phyloP scores from a whole-genome alignment of 345 rosid species.

The Angophora floribunda region DNA sequence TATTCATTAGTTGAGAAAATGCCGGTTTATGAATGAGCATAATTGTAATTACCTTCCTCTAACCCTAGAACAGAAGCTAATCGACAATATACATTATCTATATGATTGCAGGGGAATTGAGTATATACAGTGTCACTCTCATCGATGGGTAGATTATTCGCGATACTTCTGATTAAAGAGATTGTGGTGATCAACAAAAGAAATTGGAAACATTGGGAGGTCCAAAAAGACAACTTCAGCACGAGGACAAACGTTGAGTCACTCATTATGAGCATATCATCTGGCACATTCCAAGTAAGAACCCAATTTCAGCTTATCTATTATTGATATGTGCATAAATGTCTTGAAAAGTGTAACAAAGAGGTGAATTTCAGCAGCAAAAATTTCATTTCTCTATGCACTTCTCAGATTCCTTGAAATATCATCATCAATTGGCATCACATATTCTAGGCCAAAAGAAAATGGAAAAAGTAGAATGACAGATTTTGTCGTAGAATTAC shows the following conservation, averaged over 20 bases:
- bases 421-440: neutral
- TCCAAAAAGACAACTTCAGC: neutral
- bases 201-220: neutral
- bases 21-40: neutral
- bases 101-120: neutral
- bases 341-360: neutral
- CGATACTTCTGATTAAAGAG: neutral
- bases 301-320: neutral
- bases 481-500: neutral
- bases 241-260: neutral
- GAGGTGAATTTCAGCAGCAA: neutral
- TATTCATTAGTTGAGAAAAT: neutral
- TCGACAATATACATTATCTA: neutral
- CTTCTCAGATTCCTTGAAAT: neutral
- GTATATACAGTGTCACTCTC: neutral
- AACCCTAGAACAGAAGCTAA: neutral
- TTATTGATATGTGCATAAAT: neutral
- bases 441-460: neutral
- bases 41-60: neutral
- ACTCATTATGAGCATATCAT: neutral
- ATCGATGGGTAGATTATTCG: neutral
- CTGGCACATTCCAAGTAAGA: neutral
- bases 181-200: neutral
- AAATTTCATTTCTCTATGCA: neutral
- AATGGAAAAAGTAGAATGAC: neutral